These are phyloP conservation scores for Colletotrichum filicis DNA, from an alignment of 2,329 filamentous ascomycete species.

Conservation along the genomic window DNA sequence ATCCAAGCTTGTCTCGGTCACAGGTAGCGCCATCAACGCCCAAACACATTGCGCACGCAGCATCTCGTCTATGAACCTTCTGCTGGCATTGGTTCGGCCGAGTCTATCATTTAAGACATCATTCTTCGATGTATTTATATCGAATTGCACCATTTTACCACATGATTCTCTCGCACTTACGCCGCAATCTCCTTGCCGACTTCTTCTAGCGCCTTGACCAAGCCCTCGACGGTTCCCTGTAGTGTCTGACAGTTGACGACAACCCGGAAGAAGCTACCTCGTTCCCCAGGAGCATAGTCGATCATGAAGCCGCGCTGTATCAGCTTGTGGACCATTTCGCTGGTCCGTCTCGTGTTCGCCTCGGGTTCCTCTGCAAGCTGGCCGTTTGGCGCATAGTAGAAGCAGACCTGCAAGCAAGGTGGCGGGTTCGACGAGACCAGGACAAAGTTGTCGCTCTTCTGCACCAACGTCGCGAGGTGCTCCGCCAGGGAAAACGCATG, in stretches of 20 bases:
- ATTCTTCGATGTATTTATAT: background rate
- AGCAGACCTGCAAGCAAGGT: conserved; percentile 93
- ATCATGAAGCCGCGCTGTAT: conserved; percentile 68
- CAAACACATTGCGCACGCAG: background rate
- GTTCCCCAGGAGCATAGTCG: conserved; percentile 68
- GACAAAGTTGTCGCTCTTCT: conserved; percentile 68
- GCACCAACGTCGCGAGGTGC: conserved; percentile 72
- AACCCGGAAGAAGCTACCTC: conserved; percentile 68
- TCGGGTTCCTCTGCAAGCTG: conserved; percentile 53
- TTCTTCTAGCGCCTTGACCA: conserved; percentile 64
- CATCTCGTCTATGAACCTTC: background rate
- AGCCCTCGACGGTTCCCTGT: conserved; percentile 60
- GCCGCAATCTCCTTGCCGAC: conserved; percentile 48
- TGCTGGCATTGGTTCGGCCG: background rate
- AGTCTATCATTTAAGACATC: background rate
- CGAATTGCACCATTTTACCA: background rate
- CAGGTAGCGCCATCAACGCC: background rate
- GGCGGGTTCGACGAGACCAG: conserved; percentile 82
- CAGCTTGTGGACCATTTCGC: conserved; percentile 58
- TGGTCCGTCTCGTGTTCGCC: conserved; percentile 61
- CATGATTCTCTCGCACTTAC: background rate
- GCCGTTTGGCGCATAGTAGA: conserved; percentile 80
- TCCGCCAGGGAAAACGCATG: conserved; percentile 77
- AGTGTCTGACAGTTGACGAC: conserved; percentile 69
- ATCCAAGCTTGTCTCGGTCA: background rate